Conservation (phyloP, 1,284 basidiomycete genomes). For the Rhodotorula glutinis region DNA sequence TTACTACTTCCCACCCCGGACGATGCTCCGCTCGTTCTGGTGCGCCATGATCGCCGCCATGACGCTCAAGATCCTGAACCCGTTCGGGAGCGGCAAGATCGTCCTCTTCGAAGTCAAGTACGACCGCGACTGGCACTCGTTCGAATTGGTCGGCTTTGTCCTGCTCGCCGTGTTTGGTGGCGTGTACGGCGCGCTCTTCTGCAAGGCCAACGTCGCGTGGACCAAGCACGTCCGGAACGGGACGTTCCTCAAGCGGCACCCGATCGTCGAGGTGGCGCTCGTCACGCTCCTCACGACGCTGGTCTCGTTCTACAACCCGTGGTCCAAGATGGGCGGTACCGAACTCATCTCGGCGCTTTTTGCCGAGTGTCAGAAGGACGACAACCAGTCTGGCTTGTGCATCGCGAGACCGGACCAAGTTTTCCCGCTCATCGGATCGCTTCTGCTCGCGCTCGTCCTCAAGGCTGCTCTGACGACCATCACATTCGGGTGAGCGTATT, state of each 20-base stretch:
- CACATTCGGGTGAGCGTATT: slow-evolving; percentile 67
- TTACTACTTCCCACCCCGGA: slow-evolving; percentile 92
- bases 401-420: slow-evolving; percentile 65
- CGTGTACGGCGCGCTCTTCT: slow-evolving; percentile 86
- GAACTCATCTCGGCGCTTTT: slow-evolving; percentile 76
- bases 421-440: slow-evolving; percentile 61
- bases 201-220: slow-evolving; percentile 88
- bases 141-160: slow-evolving; percentile 77
- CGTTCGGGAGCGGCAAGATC: slow-evolving; percentile 66
- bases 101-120: slow-evolving; percentile 64
- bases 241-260: slow-evolving; percentile 75
- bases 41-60: slow-evolving; percentile 85
- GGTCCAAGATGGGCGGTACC: slow-evolving; percentile 88
- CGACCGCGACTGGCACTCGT: slow-evolving; percentile 77
- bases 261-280: slow-evolving; percentile 77
- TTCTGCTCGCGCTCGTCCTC: slow-evolving; percentile 72
- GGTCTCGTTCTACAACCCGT: slow-evolving; percentile 83
- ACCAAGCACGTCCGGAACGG: slow-evolving; percentile 73
- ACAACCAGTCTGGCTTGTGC: slow-evolving; percentile 59
- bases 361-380: slow-evolving; percentile 62
- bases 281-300: slow-evolving; percentile 67
- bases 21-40: slow-evolving; percentile 66
- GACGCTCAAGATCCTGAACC: slow-evolving; percentile 82
- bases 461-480: slow-evolving; percentile 73
- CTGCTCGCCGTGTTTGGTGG: slow-evolving; percentile 85